Conservation (phyloP, 768 basidiomycete genomes). For the Neoboletus magnificus region DNA sequence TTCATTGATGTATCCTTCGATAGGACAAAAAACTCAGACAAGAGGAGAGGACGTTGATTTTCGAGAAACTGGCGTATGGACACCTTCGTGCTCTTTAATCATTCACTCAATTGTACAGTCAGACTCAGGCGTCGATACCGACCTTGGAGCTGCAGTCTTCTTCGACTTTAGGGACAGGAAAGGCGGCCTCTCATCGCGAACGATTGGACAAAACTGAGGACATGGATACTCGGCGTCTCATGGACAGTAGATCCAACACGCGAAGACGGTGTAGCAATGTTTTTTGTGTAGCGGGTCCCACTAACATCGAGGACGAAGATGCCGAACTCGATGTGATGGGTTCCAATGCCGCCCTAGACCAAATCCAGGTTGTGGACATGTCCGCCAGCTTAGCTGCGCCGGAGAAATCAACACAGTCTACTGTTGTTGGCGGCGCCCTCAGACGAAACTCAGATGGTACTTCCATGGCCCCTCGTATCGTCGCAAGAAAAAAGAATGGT, state of each 20-base stretch:
- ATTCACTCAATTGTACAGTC: conserved; percentile 42
- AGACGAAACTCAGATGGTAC: conserved; percentile 65
- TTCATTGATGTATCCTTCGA: background rate
- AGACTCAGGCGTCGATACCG: conserved; percentile 69
- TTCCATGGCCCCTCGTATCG: conserved; percentile 43
- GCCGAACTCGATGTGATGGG: conserved; percentile 33
- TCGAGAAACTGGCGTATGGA: conserved; percentile 78
- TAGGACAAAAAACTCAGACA: conserved; percentile 92
- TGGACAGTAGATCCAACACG: conserved; percentile 47
- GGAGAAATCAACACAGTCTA: conserved; percentile 14
- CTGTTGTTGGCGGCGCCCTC: conserved; percentile 63
- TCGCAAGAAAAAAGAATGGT: conserved; percentile 42
- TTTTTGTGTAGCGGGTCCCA: conserved; percentile 3
- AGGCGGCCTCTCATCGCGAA: conserved; percentile 55
- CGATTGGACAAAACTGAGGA: conserved; percentile 59
- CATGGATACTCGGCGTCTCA: conserved; percentile 48
- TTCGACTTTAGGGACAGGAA: conserved; percentile 79
- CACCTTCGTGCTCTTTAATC: background rate
- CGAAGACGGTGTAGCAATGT: conserved; percentile 45
- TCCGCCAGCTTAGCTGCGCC: conserved; percentile 8
- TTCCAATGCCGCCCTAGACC: conserved; percentile 4
- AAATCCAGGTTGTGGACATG: conserved; percentile 16
- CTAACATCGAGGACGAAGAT: conserved; percentile 34
- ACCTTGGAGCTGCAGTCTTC: conserved; percentile 70
- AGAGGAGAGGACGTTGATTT: conserved; percentile 73